phyloP scores from a whole-genome alignment of 352 stramenopile species.

The Phytophthora europaea region DNA sequence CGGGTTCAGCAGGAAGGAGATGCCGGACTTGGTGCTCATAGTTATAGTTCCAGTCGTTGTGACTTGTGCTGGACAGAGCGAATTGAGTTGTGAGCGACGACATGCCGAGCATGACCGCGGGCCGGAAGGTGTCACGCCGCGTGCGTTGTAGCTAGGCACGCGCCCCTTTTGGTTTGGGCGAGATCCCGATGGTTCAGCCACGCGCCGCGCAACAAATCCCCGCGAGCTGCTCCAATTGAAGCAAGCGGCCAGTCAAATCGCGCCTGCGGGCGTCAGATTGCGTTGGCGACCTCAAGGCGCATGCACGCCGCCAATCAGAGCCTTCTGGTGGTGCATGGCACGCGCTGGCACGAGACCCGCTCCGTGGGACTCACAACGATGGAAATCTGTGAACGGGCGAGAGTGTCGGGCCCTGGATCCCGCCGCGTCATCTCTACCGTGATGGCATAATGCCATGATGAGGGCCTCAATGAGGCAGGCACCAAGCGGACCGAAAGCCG shows the following conservation, averaged over 20 bases:
- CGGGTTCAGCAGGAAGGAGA: constrained; percentile 55
- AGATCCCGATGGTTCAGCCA: constrained; percentile 40
- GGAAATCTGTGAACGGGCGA: constrained; percentile 4
- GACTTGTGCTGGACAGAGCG: constrained; percentile 9
- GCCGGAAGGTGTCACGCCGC: constrained; percentile 15
- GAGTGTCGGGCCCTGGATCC: background rate
- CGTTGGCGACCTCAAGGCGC: constrained; percentile 19
- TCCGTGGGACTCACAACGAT: constrained; percentile 30
- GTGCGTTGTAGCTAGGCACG: constrained; percentile 9
- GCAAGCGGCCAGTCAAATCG: constrained; percentile 15
- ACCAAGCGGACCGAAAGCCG: background rate
- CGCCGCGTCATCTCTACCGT: background rate
- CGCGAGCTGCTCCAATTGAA: constrained; percentile 7
- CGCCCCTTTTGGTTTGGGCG: constrained; percentile 7
- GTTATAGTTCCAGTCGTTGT: background rate
- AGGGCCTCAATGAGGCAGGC: background rate
- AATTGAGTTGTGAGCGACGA: constrained; percentile 22
- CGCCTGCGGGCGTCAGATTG: constrained; percentile 5
- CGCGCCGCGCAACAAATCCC: constrained; percentile 31
- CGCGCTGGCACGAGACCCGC: constrained; percentile 12
- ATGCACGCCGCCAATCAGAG: constrained; percentile 33
- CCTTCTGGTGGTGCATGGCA: constrained; percentile 28
- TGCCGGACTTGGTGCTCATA: constrained; percentile 46
- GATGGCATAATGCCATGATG: background rate
- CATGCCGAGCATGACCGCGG: background rate